Percentiles rank a stretch among this genome's conserved stretches.
These are phyloP conservation scores for Hypoxylon sp. DNA, from an alignment of 2,329 filamentous ascomycete genomes.

Conservation along the genomic window DNA sequence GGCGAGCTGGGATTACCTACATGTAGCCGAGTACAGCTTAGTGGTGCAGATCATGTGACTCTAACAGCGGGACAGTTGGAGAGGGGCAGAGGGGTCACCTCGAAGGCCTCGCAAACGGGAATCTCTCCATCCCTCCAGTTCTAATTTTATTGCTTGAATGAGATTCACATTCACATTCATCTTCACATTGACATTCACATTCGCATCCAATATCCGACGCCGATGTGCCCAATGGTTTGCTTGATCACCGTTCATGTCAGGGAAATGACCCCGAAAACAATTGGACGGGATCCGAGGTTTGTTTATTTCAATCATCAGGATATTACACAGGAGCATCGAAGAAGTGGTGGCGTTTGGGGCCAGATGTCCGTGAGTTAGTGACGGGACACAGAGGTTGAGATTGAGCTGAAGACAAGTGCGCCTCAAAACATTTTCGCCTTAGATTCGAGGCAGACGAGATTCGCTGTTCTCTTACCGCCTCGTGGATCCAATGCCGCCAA, in stretches of 20 bases:
- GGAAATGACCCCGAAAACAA: background rate
- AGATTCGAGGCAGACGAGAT: slow-evolving; percentile 4
- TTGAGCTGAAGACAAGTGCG: slow-evolving; percentile 13
- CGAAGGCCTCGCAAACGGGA: background rate
- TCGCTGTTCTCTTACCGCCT: slow-evolving; percentile 25
- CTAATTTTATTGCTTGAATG: slow-evolving; percentile 9
- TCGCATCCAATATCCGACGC: slow-evolving; percentile 11
- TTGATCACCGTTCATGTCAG: slow-evolving; percentile 14
- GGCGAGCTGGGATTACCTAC: background rate
- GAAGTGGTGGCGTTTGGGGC: background rate
- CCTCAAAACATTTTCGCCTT: slow-evolving; percentile 1
- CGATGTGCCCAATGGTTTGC: slow-evolving; percentile 22
- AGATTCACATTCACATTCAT: slow-evolving; percentile 9
- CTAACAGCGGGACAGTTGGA: background rate
- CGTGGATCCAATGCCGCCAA: slow-evolving; percentile 4
- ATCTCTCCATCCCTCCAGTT: background rate
- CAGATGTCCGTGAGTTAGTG: slow-evolving; percentile 3
- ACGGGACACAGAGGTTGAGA: background rate
- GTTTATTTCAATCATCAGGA: slow-evolving; percentile 5
- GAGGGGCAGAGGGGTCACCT: too few relatives aligned
- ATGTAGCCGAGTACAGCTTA: background rate
- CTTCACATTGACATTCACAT: slow-evolving; percentile 2
- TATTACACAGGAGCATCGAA: slow-evolving; percentile 3
- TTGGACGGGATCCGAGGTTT: slow-evolving; percentile 4
- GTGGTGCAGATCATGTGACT: background rate